These are phyloP conservation scores for Nadsonia fulvescens DNA, from an alignment of 805 yeast species.

Conservation along the genomic window DNA sequence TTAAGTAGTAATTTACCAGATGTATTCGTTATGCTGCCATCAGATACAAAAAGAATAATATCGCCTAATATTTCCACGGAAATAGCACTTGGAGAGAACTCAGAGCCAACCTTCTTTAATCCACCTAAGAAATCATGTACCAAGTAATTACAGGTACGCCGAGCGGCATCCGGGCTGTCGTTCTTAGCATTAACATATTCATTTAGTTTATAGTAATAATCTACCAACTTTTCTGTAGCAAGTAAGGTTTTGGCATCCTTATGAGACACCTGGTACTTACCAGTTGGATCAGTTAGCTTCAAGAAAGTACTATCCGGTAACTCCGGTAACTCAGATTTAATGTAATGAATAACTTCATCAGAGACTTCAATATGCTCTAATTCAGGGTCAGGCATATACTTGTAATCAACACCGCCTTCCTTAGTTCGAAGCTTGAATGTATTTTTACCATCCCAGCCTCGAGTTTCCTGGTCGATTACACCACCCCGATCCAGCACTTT, in stretches of 20 bases:
- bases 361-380: constrained; percentile 40
- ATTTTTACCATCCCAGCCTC: constrained; percentile 76
- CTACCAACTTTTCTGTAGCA: constrained; percentile 29
- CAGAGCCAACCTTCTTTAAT: constrained; percentile 30
- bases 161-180: constrained; percentile 23
- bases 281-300: constrained; percentile 21
- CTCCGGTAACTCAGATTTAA: constrained; percentile 26
- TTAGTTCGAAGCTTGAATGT: constrained; percentile 59
- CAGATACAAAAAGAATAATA: constrained; percentile 32
- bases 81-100: constrained; percentile 17
- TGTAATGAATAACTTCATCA: constrained; percentile 23
- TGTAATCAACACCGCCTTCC: constrained; percentile 68
- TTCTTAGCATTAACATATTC: constrained; percentile 10
- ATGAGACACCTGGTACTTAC: constrained; percentile 38
- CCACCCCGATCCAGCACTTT: constrained; percentile 24
- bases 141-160: constrained; percentile 45
- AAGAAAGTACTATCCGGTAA: constrained; percentile 44
- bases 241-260: constrained; percentile 63
- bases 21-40: constrained; percentile 35
- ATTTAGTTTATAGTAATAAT: constrained; percentile 34
- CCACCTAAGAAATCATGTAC: constrained; percentile 66
- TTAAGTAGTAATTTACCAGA: constrained; percentile 50
- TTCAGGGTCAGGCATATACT: constrained; percentile 93
- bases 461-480: constrained; percentile 39
- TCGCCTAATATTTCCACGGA: constrained; percentile 32